Percentiles rank a stretch among this genome's conserved stretches.
phyloP scores from a whole-genome alignment of 768 basidiomycete genomes.

The Neoboletus magnificus region DNA sequence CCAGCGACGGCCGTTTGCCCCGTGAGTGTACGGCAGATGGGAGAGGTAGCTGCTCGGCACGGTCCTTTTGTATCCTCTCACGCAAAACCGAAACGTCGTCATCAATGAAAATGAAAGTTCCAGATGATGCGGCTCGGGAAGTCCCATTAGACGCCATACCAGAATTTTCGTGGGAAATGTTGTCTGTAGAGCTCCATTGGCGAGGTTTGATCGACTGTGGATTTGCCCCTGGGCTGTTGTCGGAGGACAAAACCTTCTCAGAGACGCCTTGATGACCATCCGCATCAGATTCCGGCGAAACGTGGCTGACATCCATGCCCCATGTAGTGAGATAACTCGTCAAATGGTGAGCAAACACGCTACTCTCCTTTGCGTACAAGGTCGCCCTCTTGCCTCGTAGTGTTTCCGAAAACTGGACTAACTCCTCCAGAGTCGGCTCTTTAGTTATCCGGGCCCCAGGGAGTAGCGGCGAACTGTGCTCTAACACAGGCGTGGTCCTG shows the following conservation, averaged over 20 bases:
- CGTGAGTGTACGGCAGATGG: constrained; percentile 43
- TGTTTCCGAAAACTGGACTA: constrained; percentile 75
- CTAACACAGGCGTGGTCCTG: constrained; percentile 38
- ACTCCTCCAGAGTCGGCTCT: constrained; percentile 79
- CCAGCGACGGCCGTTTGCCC: constrained; percentile 63
- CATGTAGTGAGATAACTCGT: constrained; percentile 91
- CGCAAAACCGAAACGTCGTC: constrained; percentile 83
- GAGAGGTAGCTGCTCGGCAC: constrained; percentile 45
- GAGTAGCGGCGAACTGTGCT: constrained; percentile 48
- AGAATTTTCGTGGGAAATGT: constrained; percentile 18
- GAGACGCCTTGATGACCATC: constrained; percentile 35
- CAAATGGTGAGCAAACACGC: constrained; percentile 88
- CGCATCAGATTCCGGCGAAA: constrained; percentile 54
- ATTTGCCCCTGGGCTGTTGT: constrained; percentile 1
- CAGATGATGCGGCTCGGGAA: constrained; percentile 24
- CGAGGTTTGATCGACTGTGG: constrained; percentile 17
- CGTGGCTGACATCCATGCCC: constrained; percentile 91
- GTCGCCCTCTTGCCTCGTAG: constrained; percentile 80
- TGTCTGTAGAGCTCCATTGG: constrained; percentile 22
- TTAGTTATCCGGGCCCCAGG: constrained; percentile 48
- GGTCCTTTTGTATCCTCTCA: constrained; percentile 65
- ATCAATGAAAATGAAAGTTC: constrained; percentile 86
- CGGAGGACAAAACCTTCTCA: constrained; percentile 15
- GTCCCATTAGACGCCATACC: constrained; percentile 18
- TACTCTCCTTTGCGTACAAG: constrained; percentile 81